These are phyloP conservation scores for Wallacemonas sp. DNA, from an alignment of 208 protist species.

Conservation along the genomic window DNA sequence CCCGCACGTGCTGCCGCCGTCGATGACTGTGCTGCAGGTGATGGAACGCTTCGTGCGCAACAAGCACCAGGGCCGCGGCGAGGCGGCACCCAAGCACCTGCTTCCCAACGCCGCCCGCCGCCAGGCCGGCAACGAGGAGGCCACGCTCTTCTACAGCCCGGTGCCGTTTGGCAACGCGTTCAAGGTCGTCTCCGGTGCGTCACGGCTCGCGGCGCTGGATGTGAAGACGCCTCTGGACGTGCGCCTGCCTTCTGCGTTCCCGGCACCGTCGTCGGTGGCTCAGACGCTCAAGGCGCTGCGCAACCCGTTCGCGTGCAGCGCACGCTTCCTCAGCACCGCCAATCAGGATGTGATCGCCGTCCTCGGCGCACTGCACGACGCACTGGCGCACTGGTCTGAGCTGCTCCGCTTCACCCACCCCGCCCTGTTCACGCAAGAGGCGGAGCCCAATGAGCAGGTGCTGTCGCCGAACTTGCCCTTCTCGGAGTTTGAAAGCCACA, in stretches of 20 bases:
- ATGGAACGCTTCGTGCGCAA: constrained; percentile 42
- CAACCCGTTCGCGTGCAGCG: constrained; percentile 52
- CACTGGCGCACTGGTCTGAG: constrained; percentile 46
- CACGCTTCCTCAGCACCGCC: constrained; percentile 38
- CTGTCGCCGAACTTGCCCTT: constrained; percentile 42
- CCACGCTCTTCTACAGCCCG: constrained; percentile 68
- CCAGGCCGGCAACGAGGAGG: constrained; percentile 20
- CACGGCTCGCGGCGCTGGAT: background rate
- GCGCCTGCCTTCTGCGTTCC: constrained; percentile 23
- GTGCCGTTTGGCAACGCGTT: constrained; percentile 52
- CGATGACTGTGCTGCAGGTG: constrained; percentile 80
- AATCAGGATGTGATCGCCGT: constrained; percentile 68
- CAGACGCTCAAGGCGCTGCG: constrained; percentile 30
- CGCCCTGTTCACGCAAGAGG: constrained; percentile 3
- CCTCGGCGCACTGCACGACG: constrained; percentile 57
- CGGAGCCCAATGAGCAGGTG: constrained; percentile 8
- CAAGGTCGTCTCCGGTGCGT: constrained; percentile 12
- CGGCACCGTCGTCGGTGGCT: constrained; percentile 20
- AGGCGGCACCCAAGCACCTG: background rate
- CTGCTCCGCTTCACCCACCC: constrained; percentile 29
- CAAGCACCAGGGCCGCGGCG: constrained; percentile 9
- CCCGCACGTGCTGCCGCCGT: constrained; percentile 66
- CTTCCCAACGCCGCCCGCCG: background rate
- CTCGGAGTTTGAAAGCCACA: constrained; percentile 66
- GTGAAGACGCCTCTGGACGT: constrained; percentile 23